A percentile compares a stretch with the other conserved stretches of the same genome.
Evolutionary conservation across 805 yeast species (phyloP).

Genomic region (Metschnikowia sp.): DNA sequence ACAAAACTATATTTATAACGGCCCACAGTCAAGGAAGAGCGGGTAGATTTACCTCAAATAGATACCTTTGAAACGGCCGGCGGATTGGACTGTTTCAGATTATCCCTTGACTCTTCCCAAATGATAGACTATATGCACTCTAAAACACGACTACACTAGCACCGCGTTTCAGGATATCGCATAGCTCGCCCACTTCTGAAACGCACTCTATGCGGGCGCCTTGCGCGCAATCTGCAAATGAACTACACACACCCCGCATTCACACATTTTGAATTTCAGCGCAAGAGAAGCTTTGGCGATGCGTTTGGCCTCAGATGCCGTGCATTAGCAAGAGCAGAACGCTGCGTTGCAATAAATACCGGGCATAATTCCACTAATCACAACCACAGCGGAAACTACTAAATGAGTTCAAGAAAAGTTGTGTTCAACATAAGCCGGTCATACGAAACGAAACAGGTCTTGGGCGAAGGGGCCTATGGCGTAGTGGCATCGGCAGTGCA

Average conservation of each 20-base stretch:
- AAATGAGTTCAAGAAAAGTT: slow-evolving; percentile 8
- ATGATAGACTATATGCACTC: too few species aligned
- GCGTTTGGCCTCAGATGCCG: slow-evolving; percentile 3
- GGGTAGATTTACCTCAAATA: too few species aligned
- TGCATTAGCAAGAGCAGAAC: not conserved
- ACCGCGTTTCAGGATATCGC: not conserved
- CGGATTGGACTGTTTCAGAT: too few species aligned
- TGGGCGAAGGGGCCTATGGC: slow-evolving; percentile 85
- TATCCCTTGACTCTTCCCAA: too few species aligned
- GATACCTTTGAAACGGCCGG: too few species aligned
- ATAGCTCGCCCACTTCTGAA: too few species aligned
- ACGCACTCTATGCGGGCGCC: not conserved
- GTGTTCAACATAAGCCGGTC: slow-evolving; percentile 63
- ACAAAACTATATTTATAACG: too few species aligned
- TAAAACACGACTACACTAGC: not conserved
- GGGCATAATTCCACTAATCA: not conserved
- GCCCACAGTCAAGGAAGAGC: too few species aligned
- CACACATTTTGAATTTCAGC: slow-evolving; percentile 3
- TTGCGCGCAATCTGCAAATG: not conserved
- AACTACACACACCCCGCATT: slow-evolving; percentile 9
- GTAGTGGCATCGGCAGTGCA: slow-evolving; percentile 70
- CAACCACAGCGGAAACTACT: not conserved
- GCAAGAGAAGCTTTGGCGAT: slow-evolving; percentile 1
- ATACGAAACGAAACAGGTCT: slow-evolving; percentile 54
- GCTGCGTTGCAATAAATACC: slow-evolving; percentile 2